Base-by-base conservation (phyloP, 202 grass and related monocot species). In the Musa balbisiana region DNA sequence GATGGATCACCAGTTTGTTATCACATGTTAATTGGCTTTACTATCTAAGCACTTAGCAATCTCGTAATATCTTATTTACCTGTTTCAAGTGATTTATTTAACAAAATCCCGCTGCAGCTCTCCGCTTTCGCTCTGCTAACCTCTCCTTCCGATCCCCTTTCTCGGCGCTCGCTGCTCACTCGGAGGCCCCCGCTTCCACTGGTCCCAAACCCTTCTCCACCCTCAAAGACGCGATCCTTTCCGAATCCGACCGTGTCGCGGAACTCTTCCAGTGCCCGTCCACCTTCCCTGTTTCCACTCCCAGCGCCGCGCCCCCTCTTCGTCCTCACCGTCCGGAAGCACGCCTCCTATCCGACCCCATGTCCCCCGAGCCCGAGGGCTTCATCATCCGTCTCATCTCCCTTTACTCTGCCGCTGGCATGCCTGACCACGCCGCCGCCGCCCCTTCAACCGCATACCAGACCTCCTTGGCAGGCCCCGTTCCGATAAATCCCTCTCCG, bases 321-420 rank as follows among this genome's bases (percentile, higher is more conserved):
- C 83, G 80, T 83, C 81, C 71, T 97, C 22, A 84, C 79, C 21
- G 80, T 87, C 16, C 60, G 76, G 69, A 88, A 84, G 81, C 90
- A 59, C 81, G 83, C 77, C 79, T 86, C 74, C 78, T 98, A 64
- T 84, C 82, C 60, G 73, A 81, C 12, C 85, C 83, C 64, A 82
- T 84, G 66, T 49, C 91, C 29, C 88, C 94, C 70, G 49, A 81
- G 24, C 83, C 90, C n/a, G 86, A 89, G 4, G 90, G 23, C n/a
- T 88, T 91, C 80, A 84, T 93, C 8, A 84, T 89, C 1, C 84
- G 90, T 71, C 81, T 92, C 49, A 3, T 98, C 50, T 91, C 83
- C 58, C 94, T 93, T 50, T 93, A 85, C 80, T 89, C 86, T 33
- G 66, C 80, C 50, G 80, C 64, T 0, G 60, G 71, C n/a, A 62